Percentiles rank a stretch among this genome's conserved stretches.
Evolutionary conservation across 2,329 filamentous ascomycete genomes (phyloP).

Genomic region (Sarocladiaceae sp.): DNA sequence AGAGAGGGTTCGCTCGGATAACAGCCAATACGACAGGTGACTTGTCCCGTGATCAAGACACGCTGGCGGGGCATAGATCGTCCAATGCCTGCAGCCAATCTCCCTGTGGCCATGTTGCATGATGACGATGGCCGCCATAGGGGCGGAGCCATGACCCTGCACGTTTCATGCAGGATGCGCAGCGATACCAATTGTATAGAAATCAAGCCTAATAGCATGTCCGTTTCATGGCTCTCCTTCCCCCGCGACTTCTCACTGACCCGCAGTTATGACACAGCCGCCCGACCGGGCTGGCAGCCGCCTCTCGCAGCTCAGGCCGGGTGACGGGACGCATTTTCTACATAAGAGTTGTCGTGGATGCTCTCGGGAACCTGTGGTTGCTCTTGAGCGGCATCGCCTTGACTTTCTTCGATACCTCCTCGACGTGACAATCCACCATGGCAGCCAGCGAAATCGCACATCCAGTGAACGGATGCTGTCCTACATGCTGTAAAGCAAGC

Average conservation of each 20-base stretch:
- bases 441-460: slow-evolving; percentile 13
- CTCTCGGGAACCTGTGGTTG: no score
- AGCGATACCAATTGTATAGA: not conserved
- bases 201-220: no score
- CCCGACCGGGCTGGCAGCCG: not conserved
- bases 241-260: not conserved
- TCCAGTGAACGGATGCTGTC: slow-evolving; percentile 20
- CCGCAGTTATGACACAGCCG: not conserved
- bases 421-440: slow-evolving; percentile 13
- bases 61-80: not conserved
- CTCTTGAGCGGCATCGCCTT: no score
- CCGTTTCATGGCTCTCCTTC: no score
- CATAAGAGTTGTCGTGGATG: not conserved
- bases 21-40: not conserved
- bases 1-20: not conserved
- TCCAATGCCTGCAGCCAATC: not conserved
- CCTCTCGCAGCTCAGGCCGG: not conserved
- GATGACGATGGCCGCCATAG: not conserved
- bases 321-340: slow-evolving; percentile 1
- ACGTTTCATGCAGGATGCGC: slow-evolving; percentile 1
- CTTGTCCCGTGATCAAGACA: not conserved
- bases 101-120: slow-evolving; percentile 6
- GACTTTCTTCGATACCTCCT: not conserved
- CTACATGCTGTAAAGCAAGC: slow-evolving; percentile 23
- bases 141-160: not conserved